Evolutionary conservation across 2,329 filamentous ascomycete genomes (phyloP).

Genomic region (Hymenoscyphus fraxineus): DNA sequence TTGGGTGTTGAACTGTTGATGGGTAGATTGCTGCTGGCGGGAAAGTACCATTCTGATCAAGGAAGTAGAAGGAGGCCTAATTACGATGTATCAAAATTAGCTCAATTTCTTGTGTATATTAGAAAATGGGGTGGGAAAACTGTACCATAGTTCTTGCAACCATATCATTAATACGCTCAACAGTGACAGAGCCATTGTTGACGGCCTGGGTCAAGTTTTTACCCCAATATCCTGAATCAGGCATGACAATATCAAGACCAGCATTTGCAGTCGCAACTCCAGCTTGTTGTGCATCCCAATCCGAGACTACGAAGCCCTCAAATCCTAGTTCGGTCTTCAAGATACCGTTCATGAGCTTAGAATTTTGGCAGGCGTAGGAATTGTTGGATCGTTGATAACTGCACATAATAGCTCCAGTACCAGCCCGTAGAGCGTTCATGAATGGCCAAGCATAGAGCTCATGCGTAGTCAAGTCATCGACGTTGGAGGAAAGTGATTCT

Average conservation of each 20-base stretch:
- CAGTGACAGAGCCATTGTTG: slow-evolving; percentile 47
- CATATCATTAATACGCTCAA: slow-evolving; percentile 58
- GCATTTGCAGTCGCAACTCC: slow-evolving; percentile 57
- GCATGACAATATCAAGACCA: slow-evolving; percentile 49
- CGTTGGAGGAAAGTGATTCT: slow-evolving; percentile 59
- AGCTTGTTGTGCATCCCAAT: slow-evolving; percentile 70
- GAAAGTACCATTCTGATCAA: slow-evolving; percentile 7
- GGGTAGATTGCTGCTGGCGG: slow-evolving; percentile 40
- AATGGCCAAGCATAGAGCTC: slow-evolving; percentile 67
- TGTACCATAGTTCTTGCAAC: slow-evolving; percentile 57
- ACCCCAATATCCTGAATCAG: slow-evolving; percentile 4
- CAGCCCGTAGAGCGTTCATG: slow-evolving; percentile 55
- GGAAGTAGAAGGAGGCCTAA: slow-evolving; percentile 20
- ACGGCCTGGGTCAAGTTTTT: slow-evolving; percentile 44
- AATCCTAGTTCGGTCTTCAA: slow-evolving; percentile 50
- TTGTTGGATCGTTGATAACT: slow-evolving; percentile 59
- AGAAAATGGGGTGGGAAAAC: not conserved
- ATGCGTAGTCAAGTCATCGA: slow-evolving; percentile 63
- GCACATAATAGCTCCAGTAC: slow-evolving; percentile 76
- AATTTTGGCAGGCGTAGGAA: slow-evolving; percentile 42
- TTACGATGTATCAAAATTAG: not conserved
- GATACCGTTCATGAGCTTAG: slow-evolving; percentile 41
- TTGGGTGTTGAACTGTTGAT: slow-evolving; percentile 4
- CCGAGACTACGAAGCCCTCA: slow-evolving; percentile 54
- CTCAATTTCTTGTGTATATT: not conserved